A percentile compares a stretch with the other conserved stretches of the same genome.
Evolutionary conservation across 2,329 filamentous ascomycete genomes (phyloP).

Genomic region (Aquanectria penicillioides): DNA sequence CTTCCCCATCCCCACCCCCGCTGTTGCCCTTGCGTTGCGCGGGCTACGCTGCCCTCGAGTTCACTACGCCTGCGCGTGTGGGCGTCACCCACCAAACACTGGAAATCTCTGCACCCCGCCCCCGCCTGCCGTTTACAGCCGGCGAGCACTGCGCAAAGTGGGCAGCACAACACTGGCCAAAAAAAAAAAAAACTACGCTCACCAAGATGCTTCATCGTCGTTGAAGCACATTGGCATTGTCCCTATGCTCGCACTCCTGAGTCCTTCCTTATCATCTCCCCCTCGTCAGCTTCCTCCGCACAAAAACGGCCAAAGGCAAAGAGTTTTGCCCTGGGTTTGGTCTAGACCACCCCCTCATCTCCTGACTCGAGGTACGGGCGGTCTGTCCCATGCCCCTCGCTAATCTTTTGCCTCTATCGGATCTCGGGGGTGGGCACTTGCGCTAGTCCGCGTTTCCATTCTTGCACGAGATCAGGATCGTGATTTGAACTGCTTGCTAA

Average conservation of each 20-base stretch:
- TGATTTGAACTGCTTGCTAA: conserved; percentile 22
- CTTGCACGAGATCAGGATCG: conserved; percentile 17
- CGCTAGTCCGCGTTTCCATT: conserved; percentile 25
- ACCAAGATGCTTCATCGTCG: conserved; percentile 3
- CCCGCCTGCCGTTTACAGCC: conserved; percentile 42
- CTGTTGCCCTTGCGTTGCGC: conserved; percentile 2
- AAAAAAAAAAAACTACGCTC: conserved; percentile 3
- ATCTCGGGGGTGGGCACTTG: conserved; percentile 32
- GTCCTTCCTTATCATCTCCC: conserved; percentile 7
- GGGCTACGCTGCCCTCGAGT: conserved; percentile 3
- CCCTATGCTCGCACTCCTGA: neutral
- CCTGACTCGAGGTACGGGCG: conserved; percentile 18
- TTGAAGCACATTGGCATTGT: neutral
- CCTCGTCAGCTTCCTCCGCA: conserved; percentile 10
- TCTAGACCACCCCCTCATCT: conserved; percentile 19
- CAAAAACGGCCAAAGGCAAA: conserved; percentile 1
- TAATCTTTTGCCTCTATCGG: conserved; percentile 42
- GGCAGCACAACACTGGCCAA: conserved; percentile 22
- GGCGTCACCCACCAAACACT: conserved; percentile 9
- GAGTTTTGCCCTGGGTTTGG: conserved; percentile 5
- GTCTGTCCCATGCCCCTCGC: conserved; percentile 29
- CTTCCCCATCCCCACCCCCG: conserved; percentile 4
- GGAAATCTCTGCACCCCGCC: conserved; percentile 45
- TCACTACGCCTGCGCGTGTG: conserved; percentile 1
- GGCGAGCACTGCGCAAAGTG: conserved; percentile 26